Evolutionary conservation across 805 yeast species (phyloP).

Genomic region (Ogataea sp.): DNA sequence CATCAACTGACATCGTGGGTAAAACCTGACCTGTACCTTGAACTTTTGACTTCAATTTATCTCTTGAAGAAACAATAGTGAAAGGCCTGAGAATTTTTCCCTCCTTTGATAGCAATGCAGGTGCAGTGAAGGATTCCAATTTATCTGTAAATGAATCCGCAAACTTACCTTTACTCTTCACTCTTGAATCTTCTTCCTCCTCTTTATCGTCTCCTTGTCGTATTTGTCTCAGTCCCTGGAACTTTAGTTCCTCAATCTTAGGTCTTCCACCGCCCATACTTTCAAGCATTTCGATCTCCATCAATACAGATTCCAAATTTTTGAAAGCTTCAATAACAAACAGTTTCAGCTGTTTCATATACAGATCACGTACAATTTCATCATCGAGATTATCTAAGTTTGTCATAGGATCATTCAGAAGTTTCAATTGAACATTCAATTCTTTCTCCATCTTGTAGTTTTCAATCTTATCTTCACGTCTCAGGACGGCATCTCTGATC

Average conservation of each 20-base stretch:
- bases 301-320: conserved; percentile 46
- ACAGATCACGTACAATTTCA: conserved; percentile 49
- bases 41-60: conserved; percentile 55
- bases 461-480: conserved; percentile 67
- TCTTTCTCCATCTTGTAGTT: conserved; percentile 54
- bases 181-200: conserved; percentile 11
- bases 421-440: conserved; percentile 34
- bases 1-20: conserved; percentile 94
- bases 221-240: conserved; percentile 3
- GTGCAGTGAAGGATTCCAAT: conserved; percentile 33
- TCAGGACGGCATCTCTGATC: conserved; percentile 29
- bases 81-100: conserved; percentile 85
- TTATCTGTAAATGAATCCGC: conserved; percentile 55
- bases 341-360: conserved; percentile 45
- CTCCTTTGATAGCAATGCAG: conserved; percentile 46
- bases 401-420: conserved; percentile 28
- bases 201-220: conserved; percentile 6
- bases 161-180: conserved; percentile 10
- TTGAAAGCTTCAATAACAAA: conserved; percentile 46
- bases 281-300: conserved; percentile 60
- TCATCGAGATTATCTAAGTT: conserved; percentile 44
- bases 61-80: conserved; percentile 55
- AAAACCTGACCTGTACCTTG: conserved; percentile 87
- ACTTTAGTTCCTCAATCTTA: conserved; percentile 3
- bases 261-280: conserved; percentile 27